A percentile compares a stretch with the other conserved stretches of the same genome.
Conservation (phyloP, 352 stramenopile genomes). For the Globisporangium ultimum region DNA sequence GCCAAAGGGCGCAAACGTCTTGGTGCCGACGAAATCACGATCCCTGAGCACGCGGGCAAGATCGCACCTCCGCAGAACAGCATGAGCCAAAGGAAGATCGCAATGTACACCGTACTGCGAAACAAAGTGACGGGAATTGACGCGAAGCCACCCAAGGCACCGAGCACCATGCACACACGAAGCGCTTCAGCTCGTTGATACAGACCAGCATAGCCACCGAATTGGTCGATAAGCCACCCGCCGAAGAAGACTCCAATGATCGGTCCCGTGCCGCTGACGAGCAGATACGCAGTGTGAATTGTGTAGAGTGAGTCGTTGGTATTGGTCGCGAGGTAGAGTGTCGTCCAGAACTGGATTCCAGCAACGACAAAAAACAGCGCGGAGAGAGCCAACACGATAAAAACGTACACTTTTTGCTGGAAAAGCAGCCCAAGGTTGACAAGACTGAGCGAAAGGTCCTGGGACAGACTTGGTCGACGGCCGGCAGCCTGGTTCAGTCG, state of each 20-base stretch:
- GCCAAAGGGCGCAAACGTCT: constrained; percentile 59
- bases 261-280: constrained; percentile 72
- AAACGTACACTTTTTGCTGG: constrained; percentile 67
- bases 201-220: constrained; percentile 66
- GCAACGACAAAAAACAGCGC: constrained; percentile 83
- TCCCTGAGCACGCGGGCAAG: constrained; percentile 77
- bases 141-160: constrained; percentile 38
- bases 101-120: constrained; percentile 61
- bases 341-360: constrained; percentile 83
- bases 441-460: constrained; percentile 34
- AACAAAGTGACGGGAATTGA: constrained; percentile 69
- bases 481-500: constrained; percentile 16
- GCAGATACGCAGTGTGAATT: constrained; percentile 70
- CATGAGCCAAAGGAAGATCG: constrained; percentile 77
- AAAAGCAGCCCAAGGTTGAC: constrained; percentile 50
- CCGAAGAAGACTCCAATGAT: constrained; percentile 87
- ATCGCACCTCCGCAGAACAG: constrained; percentile 77
- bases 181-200: constrained; percentile 66
- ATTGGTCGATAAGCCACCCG: constrained; percentile 79
- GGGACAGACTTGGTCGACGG: constrained; percentile 17
- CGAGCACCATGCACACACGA: constrained; percentile 70
- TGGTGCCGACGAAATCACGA: constrained; percentile 74
- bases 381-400: constrained; percentile 74
- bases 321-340: constrained; percentile 80
- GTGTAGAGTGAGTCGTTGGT: constrained; percentile 72